Evolutionary conservation across 192 early-diverging fungal species (phyloP), one percentile per base, ranked within the genome.

Genomic region (Coemansia sp.): DNA sequence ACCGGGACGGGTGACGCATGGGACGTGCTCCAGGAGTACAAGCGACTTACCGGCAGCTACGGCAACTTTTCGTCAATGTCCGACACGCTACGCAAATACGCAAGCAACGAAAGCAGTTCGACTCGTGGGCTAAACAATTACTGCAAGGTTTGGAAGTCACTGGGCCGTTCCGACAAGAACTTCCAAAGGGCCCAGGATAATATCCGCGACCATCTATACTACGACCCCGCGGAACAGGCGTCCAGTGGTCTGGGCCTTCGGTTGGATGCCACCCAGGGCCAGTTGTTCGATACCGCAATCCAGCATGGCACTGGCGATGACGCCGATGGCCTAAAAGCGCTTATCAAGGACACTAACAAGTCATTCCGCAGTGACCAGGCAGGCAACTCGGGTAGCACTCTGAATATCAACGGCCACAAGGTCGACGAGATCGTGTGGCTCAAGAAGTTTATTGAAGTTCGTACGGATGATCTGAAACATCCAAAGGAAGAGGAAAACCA

Each of bases 281-380:
- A 84, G 69, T 42, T 87, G 15, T 87, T 85, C 60, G 85, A 87
- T 51, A 72, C 85, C 0, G 75, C 67, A 0, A 77, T 87, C 46
- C 74, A 85, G 51, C 73, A 77, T 18, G 80, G 80, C 9, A 41
- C 62, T 16, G 78, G 67, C 6, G 39, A 55, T 11, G 85, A 83
- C 39, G 41, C 66, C 7, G 85, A 86, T 67, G 69, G 69, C 6
- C 52, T 85, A 21, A 41, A 22, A 2, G 41, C 73, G 0, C 55
- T 87, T 8, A 71, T 74, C 11, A 66, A 57, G 8, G 43, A 77
- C 8, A 74, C 71, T 1, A 78, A 59, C 9, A 59, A 22, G 22
- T 26, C 46, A 59, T 67, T 84, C 36, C 74, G 71, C 0, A 55
- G 58, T 4, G 63, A 78, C 37, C 40, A 43, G 2, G 12, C 52